Conservation (phyloP, 768 basidiomycete species). For the Agaricus blazei region DNA sequence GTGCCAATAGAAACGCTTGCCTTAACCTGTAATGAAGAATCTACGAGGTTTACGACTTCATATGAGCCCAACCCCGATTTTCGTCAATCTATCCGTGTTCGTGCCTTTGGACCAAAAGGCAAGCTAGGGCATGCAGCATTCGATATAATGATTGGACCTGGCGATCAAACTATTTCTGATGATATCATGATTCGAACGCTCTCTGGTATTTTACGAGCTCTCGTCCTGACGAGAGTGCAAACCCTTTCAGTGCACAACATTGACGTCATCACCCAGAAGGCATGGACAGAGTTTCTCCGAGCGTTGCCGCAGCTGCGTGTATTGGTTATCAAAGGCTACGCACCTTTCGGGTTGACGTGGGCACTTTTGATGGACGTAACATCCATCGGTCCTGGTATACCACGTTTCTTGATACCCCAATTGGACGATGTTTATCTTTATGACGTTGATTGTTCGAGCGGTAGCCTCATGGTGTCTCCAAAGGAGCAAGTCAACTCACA, state of each 20-base stretch:
- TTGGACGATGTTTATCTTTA: slow-evolving; percentile 34
- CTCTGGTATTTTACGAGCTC: slow-evolving; percentile 24
- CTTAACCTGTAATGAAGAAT: slow-evolving; percentile 3
- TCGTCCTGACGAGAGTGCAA: slow-evolving; percentile 26
- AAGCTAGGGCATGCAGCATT: slow-evolving; percentile 20
- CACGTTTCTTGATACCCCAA: slow-evolving; percentile 24
- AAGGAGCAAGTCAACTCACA: slow-evolving; percentile 26
- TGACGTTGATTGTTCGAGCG: slow-evolving; percentile 32
- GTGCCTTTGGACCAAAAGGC: slow-evolving; percentile 23
- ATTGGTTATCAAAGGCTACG: slow-evolving; percentile 29
- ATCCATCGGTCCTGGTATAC: not conserved
- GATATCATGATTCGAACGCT: slow-evolving; percentile 27
- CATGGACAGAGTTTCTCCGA: slow-evolving; percentile 29
- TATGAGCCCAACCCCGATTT: slow-evolving; percentile 22
- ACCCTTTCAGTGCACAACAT: slow-evolving; percentile 31
- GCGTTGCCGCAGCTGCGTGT: slow-evolving; percentile 26
- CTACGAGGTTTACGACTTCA: not conserved
- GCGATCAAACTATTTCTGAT: slow-evolving; percentile 21
- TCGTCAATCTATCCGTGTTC: slow-evolving; percentile 28
- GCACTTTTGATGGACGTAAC: slow-evolving; percentile 32
- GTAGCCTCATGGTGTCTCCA: slow-evolving; percentile 34
- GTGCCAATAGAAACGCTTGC: slow-evolving; percentile 1
- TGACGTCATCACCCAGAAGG: slow-evolving; percentile 34
- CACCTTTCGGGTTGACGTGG: slow-evolving; percentile 37
- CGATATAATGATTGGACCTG: slow-evolving; percentile 27